Evolutionary conservation across 495 filamentous ascomycete species (phyloP), one percentile per base, ranked within the genome.

Genomic region (Baudoinia panamericana): DNA sequence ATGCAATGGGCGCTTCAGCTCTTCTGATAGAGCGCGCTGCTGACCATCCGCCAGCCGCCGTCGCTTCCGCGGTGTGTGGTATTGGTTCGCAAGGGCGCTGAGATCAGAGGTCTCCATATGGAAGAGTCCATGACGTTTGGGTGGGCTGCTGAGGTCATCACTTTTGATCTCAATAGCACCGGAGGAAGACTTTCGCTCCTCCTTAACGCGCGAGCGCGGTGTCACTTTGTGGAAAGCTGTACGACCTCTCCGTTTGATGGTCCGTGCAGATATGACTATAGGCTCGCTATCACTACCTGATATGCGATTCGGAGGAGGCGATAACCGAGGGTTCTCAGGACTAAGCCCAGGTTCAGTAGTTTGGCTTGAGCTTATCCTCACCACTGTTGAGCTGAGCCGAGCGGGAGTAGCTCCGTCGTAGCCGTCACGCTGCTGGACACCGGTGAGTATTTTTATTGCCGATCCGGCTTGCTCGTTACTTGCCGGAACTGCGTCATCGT

Each of bases 51-150:
- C 29, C 24, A 38, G 30, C 4, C 33, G 30, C 16, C 32, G 46
- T 7, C 39, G 36, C 39, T 45, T 54, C 2, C 48, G 44, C 9
- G 56, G 56, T 7, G 52, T 51, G 13, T 39, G 34, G 7, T 37
- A 38, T 21, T 28, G 41, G 6, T 40, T 35, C 0, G 45, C 45
- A 9, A 56, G 24, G 4, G 52, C 54, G 43, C 62, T 59, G n/a
- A 64, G 51, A 50, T 64, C 61, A 11, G 60, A 42, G 5, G 56
- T 64, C 33, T 62, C 59, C 18, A 29, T 54, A 11, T 54, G 57
- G 15, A 34, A 8, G 15, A 34, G 27, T 8, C 13, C 28, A 13
- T 23, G 35, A 19, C 21, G n/a, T 7, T 25, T 28, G 3, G 19
- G 12, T 13, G 55, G 56, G 41, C 60, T 63, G 25, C 54, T 56